Evolutionary conservation across 2,329 filamentous ascomycete species (phyloP), one percentile per base, ranked within the genome.

Genomic region (Calonectria hongkongensis): DNA sequence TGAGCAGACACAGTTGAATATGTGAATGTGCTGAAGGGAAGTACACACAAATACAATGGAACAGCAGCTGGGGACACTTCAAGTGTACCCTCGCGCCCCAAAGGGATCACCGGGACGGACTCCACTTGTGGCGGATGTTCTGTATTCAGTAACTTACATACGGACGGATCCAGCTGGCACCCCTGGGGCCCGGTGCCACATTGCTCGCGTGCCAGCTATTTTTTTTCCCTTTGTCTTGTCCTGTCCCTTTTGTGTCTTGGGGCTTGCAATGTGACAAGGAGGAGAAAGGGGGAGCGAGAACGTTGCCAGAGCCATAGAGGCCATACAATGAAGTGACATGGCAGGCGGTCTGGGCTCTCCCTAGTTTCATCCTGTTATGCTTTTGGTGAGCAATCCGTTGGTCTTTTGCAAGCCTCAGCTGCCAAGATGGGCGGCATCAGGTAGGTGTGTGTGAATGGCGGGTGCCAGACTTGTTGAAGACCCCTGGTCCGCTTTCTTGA

Each of bases 21-120:
- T 16, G 39, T 18, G 33, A 41, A 39, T 48, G 21, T 3, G n/a
- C 21, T 16, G n/a, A 5, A 60, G n/a, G 25, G 13, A 43, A 27
- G 28, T 18, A 25, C 30, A n/a, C 16, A 33, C 16, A 21, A 21
- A 21, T 21, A 21, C 21, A 21, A 21, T 21, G 21, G 21, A 21
- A 21, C 21, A 21, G 21, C 21, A 21, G 21, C 21, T 21, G 21
- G 21, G 21, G 1, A 21, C 21, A 27, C 33, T 27, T 33, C 25
- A 21, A 45, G 18, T 18, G 21, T 50, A 65, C 13, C 39, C 45
- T 28, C 36, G 54, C 50, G 45, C 63, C 45, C 47, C 54, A 60
- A 47, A 67, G 69, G 69, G 64, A 54, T 64, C 69, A 54, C 54
- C 33, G 33, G 25, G 69, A 71, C 69, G 25, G 69, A 71, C 69